phyloP scores from a whole-genome alignment of 441 rosid species.

The Euphorbia celastroides region DNA sequence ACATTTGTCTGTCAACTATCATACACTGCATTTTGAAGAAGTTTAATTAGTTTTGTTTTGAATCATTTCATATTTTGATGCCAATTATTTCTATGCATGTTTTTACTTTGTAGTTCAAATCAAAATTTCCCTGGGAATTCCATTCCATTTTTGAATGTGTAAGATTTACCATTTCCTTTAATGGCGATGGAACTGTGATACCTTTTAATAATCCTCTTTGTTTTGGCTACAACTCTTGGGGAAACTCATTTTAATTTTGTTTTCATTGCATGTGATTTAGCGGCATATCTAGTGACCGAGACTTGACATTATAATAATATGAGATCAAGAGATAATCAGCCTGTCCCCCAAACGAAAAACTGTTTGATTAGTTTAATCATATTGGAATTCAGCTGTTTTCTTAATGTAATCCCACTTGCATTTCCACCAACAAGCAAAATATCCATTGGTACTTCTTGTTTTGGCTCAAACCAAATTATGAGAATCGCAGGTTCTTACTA shows the following conservation, averaged over 20 bases:
- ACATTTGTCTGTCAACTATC: too few species aligned
- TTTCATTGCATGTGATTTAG: neutral
- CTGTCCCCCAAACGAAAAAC: neutral
- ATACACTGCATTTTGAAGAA: neutral
- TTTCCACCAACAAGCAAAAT: too few species aligned
- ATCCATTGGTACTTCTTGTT: neutral
- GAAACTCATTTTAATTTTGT: neutral
- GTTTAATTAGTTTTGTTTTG: neutral
- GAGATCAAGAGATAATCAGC: too few species aligned
- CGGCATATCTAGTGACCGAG: neutral
- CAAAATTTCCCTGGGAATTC: neutral
- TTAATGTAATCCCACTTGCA: neutral
- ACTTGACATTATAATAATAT: too few species aligned
- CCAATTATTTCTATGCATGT: neutral
- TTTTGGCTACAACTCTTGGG: neutral
- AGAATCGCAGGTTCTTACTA: slow-evolving; percentile 71
- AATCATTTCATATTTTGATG: neutral
- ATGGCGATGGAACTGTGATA: slow-evolving; percentile 1
- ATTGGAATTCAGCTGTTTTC: neutral
- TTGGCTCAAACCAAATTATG: slow-evolving; percentile 7
- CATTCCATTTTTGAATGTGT: neutral
- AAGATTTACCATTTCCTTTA: slow-evolving; percentile 1
- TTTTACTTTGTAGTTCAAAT: neutral
- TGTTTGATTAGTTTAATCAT: neutral
- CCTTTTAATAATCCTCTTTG: neutral